Conservation (phyloP, 139 green algal species). For the Tetratostichococcus sp. region DNA sequence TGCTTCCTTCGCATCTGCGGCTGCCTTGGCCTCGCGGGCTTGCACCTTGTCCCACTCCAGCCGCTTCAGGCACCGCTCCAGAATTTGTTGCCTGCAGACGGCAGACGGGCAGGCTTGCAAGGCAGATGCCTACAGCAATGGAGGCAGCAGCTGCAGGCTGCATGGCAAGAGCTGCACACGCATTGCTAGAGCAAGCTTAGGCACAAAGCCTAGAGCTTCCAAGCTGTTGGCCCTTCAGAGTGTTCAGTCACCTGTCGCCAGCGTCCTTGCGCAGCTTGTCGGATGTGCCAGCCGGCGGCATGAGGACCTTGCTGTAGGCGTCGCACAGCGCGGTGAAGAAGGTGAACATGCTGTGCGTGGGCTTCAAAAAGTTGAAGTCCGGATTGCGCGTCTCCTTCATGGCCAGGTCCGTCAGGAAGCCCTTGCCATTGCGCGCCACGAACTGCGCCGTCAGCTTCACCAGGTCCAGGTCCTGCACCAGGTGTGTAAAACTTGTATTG, state of each 20-base stretch:
- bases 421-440: conserved; percentile 90
- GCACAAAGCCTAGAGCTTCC: too few species aligned
- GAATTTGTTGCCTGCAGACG: conserved; percentile 43
- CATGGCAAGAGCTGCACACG: too few species aligned
- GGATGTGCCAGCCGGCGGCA: conserved; percentile 76
- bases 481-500: too few species aligned
- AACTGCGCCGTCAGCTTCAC: conserved; percentile 96
- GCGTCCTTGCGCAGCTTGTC: conserved; percentile 61
- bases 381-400: conserved; percentile 72
- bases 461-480: conserved; percentile 81
- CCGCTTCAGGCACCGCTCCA: conserved; percentile 79
- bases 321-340: conserved; percentile 93
- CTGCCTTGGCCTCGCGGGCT: conserved; percentile 66
- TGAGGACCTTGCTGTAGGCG: conserved; percentile 90
- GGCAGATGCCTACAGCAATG: too few species aligned
- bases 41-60: conserved; percentile 86
- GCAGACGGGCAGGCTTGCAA: too few species aligned
- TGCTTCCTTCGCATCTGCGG: conserved; percentile 67
- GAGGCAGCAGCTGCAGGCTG: too few species aligned
- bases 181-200: too few species aligned
- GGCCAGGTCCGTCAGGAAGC: conserved; percentile 75
- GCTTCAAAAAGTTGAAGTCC: conserved; percentile 95
- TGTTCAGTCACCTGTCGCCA: conserved; percentile 64
- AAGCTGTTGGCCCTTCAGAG: too few species aligned
- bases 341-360: conserved; percentile 87